Evolutionary conservation across 495 filamentous ascomycete species (phyloP).

Genomic region (Talaromyces stipitatus): DNA sequence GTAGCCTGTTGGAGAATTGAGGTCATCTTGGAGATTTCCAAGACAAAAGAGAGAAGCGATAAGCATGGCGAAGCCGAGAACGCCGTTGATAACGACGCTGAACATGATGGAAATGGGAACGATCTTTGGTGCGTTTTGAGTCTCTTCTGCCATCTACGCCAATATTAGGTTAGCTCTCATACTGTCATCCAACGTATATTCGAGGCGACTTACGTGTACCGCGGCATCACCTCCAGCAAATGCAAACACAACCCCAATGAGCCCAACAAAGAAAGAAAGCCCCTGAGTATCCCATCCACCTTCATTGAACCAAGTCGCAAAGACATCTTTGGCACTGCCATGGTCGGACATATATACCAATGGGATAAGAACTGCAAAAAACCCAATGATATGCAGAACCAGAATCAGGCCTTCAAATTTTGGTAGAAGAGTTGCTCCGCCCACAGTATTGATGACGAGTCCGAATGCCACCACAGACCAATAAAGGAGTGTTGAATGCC

Average conservation of each 20-base stretch:
- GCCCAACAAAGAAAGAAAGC: conserved; percentile 46
- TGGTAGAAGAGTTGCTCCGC: conserved; percentile 42
- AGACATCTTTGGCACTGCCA: conserved; percentile 37
- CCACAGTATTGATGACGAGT: conserved; percentile 41
- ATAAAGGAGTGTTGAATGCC: conserved; percentile 1
- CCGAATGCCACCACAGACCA: neutral
- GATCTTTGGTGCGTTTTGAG: conserved; percentile 34
- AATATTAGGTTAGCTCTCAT: neutral
- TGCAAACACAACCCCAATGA: conserved; percentile 30
- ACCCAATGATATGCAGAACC: conserved; percentile 52
- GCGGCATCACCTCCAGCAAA: neutral
- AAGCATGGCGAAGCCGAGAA: conserved; percentile 42
- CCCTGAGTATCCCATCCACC: conserved; percentile 48
- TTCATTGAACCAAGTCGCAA: conserved; percentile 44
- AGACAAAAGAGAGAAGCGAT: conserved; percentile 44
- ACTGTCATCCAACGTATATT: neutral
- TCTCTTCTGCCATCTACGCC: conserved; percentile 41
- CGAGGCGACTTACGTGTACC: neutral
- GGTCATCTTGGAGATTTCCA: conserved; percentile 37
- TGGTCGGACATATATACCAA: conserved; percentile 46
- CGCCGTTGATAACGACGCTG: conserved; percentile 39
- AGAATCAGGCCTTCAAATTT: conserved; percentile 50
- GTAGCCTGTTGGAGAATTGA: conserved; percentile 31
- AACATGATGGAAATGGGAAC: conserved; percentile 41
- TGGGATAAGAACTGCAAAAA: conserved; percentile 55